A percentile compares a stretch with the other conserved stretches of the same genome.
Conservation (phyloP, 345 rosid genomes). For the Euphorbia tirucalli region DNA sequence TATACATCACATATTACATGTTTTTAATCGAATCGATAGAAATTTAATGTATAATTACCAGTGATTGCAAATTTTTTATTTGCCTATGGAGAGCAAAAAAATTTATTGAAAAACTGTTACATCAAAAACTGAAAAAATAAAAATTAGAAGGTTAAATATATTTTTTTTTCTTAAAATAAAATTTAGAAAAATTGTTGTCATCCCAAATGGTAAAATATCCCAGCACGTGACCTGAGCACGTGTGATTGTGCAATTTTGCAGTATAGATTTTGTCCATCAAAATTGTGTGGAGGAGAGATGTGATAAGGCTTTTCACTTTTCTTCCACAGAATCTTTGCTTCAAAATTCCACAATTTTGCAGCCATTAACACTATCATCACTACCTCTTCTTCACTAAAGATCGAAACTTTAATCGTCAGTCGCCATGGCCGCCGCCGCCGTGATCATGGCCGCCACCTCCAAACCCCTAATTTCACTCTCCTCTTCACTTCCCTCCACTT, state of each 20-base stretch:
- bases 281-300: slow-evolving; percentile 68
- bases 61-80: too few relatives aligned
- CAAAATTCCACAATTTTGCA: background rate
- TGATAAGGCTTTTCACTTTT: slow-evolving; percentile 38
- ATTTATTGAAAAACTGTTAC: too few relatives aligned
- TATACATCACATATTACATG: too few relatives aligned
- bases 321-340: slow-evolving; percentile 1
- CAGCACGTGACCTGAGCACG: slow-evolving; percentile 4
- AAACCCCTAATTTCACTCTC: slow-evolving; percentile 34
- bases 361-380: background rate
- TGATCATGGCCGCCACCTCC: slow-evolving; percentile 75
- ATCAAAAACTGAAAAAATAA: too few relatives aligned
- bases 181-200: too few relatives aligned
- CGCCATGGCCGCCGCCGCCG: slow-evolving; percentile 46
- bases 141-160: too few relatives aligned
- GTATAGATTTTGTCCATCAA: slow-evolving; percentile 15
- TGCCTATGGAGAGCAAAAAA: too few relatives aligned
- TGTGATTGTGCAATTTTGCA: background rate
- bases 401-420: background rate
- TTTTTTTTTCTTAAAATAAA: too few relatives aligned
- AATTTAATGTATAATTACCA: too few relatives aligned
- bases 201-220: too few relatives aligned
- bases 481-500: slow-evolving; percentile 28
- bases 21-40: too few relatives aligned
- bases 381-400: background rate